phyloP scores from a whole-genome alignment of 352 stramenopile species.

The Pythium dissimile region DNA sequence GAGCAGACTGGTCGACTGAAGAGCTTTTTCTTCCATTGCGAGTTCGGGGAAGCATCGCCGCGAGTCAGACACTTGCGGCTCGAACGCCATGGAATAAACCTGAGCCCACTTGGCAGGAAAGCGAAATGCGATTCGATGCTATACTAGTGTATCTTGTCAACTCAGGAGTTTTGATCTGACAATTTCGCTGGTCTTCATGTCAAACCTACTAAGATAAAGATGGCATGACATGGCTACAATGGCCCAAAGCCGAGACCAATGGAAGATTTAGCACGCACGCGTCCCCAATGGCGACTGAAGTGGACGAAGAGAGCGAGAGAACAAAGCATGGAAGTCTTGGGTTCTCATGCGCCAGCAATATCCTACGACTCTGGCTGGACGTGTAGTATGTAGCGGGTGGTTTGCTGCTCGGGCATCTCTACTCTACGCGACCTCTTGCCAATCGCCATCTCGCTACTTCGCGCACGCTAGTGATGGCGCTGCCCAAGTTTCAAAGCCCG shows the following conservation, averaged over 20 bases:
- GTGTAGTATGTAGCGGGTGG: too few species aligned
- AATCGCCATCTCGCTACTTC: neutral
- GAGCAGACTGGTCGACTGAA: neutral
- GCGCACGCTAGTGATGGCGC: neutral
- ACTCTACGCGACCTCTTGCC: conserved; percentile 4
- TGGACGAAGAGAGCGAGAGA: too few species aligned
- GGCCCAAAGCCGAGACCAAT: neutral
- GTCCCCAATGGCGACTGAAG: neutral
- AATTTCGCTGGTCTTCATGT: too few species aligned
- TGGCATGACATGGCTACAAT: neutral
- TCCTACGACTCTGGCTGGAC: too few species aligned
- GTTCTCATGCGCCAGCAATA: too few species aligned
- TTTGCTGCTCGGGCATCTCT: neutral
- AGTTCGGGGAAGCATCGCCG: neutral
- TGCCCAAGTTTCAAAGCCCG: conserved; percentile 19
- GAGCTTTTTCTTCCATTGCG: neutral
- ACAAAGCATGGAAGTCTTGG: too few species aligned
- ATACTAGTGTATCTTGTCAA: too few species aligned
- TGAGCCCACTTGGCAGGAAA: too few species aligned
- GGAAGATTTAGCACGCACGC: neutral
- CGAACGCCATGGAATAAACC: neutral
- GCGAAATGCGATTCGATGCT: too few species aligned
- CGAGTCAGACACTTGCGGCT: neutral
- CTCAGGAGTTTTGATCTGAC: too few species aligned
- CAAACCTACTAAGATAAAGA: neutral